Conservation (phyloP, 2,329 filamentous ascomycete genomes). For the Talaromyces amestolkiae region DNA sequence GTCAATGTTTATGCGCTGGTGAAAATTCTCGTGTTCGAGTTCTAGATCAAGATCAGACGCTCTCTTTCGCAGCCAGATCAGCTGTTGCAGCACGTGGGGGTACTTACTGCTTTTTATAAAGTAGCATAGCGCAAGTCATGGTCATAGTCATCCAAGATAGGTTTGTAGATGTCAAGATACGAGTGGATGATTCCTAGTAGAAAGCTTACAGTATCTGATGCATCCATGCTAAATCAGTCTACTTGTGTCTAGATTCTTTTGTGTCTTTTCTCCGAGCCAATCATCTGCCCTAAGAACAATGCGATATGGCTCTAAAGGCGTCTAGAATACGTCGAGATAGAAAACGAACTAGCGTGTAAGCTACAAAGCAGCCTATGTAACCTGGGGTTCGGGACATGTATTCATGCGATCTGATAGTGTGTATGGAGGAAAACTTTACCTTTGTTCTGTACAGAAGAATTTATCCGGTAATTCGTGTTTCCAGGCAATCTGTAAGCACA, state of each 20-base stretch:
- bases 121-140: not conserved
- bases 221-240: not conserved
- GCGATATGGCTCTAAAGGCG: not conserved
- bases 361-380: conserved; percentile 2
- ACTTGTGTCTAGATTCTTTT: not conserved
- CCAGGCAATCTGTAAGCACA: not conserved
- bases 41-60: not conserved
- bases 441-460: not conserved
- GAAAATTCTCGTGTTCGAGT: not conserved
- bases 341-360: not conserved
- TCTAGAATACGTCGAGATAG: not conserved
- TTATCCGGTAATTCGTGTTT: not conserved
- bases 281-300: not conserved
- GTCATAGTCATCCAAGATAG: not conserved
- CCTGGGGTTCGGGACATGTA: not conserved
- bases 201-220: not conserved
- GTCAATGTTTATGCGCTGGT: not conserved
- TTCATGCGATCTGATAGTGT: not conserved
- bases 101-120: not conserved
- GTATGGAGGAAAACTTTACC: not conserved
- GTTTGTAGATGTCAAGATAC: not conserved
- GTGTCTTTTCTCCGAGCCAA: not conserved
- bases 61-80: not conserved
- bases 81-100: not conserved
- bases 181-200: not conserved